Evolutionary conservation across 768 basidiomycete species (phyloP).

Genomic region (Gymnopilus dilepis): DNA sequence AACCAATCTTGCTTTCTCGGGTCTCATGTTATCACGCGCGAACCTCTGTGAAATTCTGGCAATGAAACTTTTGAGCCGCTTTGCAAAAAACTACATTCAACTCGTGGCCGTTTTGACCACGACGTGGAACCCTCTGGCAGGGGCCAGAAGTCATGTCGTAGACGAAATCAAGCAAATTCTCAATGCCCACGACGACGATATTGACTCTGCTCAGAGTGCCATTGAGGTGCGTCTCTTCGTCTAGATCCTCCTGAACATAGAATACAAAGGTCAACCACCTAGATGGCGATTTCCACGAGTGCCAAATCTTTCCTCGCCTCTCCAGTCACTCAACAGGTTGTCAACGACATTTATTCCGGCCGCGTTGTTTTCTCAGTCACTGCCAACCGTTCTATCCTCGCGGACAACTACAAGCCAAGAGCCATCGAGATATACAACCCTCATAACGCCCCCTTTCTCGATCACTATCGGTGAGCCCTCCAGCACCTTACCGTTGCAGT

Average conservation of each 20-base stretch:
- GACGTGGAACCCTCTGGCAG: slow-evolving; percentile 84
- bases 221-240: slow-evolving; percentile 68
- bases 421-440: slow-evolving; percentile 77
- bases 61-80: slow-evolving; percentile 81
- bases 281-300: slow-evolving; percentile 90
- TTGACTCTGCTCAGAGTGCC: slow-evolving; percentile 78
- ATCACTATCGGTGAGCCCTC: slow-evolving; percentile 73
- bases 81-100: slow-evolving; percentile 76
- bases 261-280: slow-evolving; percentile 1
- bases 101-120: slow-evolving; percentile 80
- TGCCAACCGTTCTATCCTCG: slow-evolving; percentile 74
- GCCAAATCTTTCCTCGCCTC: slow-evolving; percentile 86
- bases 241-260: neutral
- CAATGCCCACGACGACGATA: slow-evolving; percentile 62
- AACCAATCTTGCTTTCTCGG: slow-evolving; percentile 77
- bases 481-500: neutral
- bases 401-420: slow-evolving; percentile 87
- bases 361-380: slow-evolving; percentile 69
- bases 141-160: slow-evolving; percentile 69
- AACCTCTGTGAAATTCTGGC: slow-evolving; percentile 88
- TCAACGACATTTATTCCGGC: slow-evolving; percentile 88
- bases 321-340: slow-evolving; percentile 83
- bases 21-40: slow-evolving; percentile 69
- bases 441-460: slow-evolving; percentile 70
- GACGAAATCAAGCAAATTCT: slow-evolving; percentile 66